Percentiles rank a stretch among this genome's conserved stretches.
Evolutionary conservation across 176 grass and related monocot species (phyloP).

Genomic region (Carex scoparia): DNA sequence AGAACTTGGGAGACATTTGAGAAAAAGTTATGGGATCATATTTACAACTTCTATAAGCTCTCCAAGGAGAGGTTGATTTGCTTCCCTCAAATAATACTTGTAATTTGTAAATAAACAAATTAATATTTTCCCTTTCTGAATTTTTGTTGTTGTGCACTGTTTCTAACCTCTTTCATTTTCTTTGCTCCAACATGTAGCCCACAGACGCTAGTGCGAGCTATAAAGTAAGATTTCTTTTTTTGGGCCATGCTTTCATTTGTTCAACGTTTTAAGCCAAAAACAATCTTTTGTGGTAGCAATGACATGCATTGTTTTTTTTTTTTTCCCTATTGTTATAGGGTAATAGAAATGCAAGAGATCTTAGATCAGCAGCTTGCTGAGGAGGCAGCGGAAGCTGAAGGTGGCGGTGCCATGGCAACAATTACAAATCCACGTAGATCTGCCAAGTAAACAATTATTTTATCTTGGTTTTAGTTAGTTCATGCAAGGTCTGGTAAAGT

Average conservation of each 20-base stretch:
- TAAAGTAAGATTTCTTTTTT: conserved; percentile 59
- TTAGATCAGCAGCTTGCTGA: conserved; percentile 97
- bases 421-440: conserved; percentile 90
- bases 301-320: conserved; percentile 30
- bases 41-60: conserved; percentile 78
- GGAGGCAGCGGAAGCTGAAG: conserved; percentile 97
- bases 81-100: conserved; percentile 12
- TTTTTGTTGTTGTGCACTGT: conserved; percentile 22
- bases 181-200: conserved; percentile 64
- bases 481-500: conserved; percentile 2
- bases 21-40: conserved; percentile 78
- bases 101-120: not conserved
- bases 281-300: not conserved
- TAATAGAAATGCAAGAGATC: conserved; percentile 99
- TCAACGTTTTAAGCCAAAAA: conserved; percentile 10
- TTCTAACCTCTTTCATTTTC: conserved; percentile 20
- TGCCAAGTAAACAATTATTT: conserved; percentile 55
- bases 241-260: not conserved
- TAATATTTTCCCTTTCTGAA: conserved; percentile 17
- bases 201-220: conserved; percentile 86
- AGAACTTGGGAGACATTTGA: conserved; percentile 97
- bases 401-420: conserved; percentile 64
- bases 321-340: conserved; percentile 43
- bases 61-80: conserved; percentile 80
- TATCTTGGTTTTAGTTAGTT: conserved; percentile 14